Evolutionary conservation across 257 asterid genomes (phyloP).

Genomic region (Jacaranda mimosifolia): DNA sequence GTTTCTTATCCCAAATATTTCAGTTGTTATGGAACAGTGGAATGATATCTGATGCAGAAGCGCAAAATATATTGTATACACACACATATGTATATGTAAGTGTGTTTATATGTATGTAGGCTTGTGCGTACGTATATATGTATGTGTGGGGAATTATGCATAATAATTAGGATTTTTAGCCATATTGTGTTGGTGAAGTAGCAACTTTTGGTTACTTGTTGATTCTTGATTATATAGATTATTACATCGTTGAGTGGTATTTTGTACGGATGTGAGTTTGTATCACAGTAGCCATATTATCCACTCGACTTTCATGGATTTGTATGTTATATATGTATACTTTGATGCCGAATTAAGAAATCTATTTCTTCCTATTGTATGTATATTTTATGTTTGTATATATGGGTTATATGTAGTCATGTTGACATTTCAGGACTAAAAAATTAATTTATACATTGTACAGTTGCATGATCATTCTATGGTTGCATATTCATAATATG

Average conservation of each 20-base stretch:
- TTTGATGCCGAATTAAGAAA: slow-evolving; percentile 14
- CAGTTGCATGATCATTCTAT: not conserved
- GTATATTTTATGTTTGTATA: not conserved
- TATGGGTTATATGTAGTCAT: slow-evolving; percentile 10
- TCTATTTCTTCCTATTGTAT: not conserved
- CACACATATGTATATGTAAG: not conserved
- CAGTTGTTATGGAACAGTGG: slow-evolving; percentile 34
- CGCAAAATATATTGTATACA: not conserved
- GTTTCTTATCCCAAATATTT: not conserved
- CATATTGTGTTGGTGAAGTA: slow-evolving; percentile 8
- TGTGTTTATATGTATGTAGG: not conserved
- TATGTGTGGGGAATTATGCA: not conserved
- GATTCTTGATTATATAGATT: not conserved
- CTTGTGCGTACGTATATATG: not conserved
- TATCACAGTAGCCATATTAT: not conserved
- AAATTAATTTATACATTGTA: not conserved
- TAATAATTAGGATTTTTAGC: slow-evolving; percentile 3
- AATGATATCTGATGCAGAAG: slow-evolving; percentile 33
- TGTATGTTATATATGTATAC: not conserved
- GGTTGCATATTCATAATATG: not conserved
- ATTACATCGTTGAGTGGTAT: not conserved
- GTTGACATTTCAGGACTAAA: not conserved
- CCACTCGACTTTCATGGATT: not conserved
- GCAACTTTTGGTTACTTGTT: not conserved
- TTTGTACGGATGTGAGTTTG: not conserved